A percentile compares a stretch with the other conserved stretches of the same genome.
These are phyloP conservation scores for Leccinellum rugosiceps DNA, from an alignment of 768 basidiomycete genomes.

Conservation along the genomic window DNA sequence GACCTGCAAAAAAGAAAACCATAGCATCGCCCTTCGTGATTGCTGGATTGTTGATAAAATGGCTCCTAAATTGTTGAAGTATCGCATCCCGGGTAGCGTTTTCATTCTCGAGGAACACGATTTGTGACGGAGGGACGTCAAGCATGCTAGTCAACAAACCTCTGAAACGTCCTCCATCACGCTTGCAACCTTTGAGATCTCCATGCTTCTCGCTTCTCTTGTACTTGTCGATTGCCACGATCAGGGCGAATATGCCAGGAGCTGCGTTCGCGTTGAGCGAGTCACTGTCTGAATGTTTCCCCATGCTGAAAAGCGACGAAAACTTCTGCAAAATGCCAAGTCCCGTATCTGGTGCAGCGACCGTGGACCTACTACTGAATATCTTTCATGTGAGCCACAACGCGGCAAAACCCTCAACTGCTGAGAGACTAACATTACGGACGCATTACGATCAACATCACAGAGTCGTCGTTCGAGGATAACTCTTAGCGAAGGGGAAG, in stretches of 20 bases:
- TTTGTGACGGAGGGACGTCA: constrained; percentile 9
- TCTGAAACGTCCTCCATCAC: constrained; percentile 15
- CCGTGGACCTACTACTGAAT: constrained; percentile 1
- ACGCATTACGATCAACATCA: not conserved
- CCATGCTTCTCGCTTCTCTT: not conserved
- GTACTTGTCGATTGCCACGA: constrained; percentile 18
- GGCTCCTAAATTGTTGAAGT: constrained; percentile 1
- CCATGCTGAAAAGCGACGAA: not conserved
- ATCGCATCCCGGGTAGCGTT: constrained; percentile 12
- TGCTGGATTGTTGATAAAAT: constrained; percentile 7
- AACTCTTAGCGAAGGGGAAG: not conserved
- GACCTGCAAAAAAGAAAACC: constrained; percentile 20
- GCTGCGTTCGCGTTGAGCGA: not conserved
- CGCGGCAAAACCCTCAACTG: constrained; percentile 4
- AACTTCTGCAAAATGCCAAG: not conserved
- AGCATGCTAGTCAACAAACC: constrained; percentile 8
- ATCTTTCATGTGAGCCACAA: not conserved
- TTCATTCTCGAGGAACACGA: constrained; percentile 17
- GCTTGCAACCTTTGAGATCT: constrained; percentile 17
- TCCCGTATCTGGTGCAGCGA: not conserved
- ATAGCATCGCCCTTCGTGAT: constrained; percentile 16
- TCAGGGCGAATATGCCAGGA: constrained; percentile 19
- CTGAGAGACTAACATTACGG: not conserved
- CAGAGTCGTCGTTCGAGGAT: not conserved
- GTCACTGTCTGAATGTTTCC: not conserved